Percentiles rank a stretch among this genome's conserved stretches.
phyloP scores from a whole-genome alignment of 306 rosid species.

The Castanea mollissima region DNA sequence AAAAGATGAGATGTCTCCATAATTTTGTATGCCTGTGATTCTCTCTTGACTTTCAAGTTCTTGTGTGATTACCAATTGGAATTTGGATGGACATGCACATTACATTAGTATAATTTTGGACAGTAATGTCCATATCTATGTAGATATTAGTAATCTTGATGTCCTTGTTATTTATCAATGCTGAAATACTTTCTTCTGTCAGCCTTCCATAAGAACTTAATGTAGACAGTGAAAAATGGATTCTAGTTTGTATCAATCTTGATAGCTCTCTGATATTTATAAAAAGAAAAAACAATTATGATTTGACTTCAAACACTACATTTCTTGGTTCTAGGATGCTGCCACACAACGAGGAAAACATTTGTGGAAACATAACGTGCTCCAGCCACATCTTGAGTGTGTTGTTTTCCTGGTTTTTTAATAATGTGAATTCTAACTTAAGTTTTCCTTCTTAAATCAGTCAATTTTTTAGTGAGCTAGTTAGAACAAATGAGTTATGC shows the following conservation, averaged over 20 bases:
- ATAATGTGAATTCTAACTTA: not conserved
- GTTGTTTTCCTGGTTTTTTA: not conserved
- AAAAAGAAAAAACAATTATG: not conserved
- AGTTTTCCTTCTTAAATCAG: conserved; percentile 35
- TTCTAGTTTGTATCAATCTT: not conserved
- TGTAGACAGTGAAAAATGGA: not conserved
- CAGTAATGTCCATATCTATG: not conserved
- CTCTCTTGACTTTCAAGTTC: not conserved
- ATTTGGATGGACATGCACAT: not conserved
- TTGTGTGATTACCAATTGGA: not conserved
- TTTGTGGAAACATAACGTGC: conserved; percentile 55
- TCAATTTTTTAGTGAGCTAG: conserved; percentile 55
- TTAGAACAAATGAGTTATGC: conserved; percentile 25
- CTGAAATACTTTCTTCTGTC: not conserved
- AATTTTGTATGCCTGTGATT: no score
- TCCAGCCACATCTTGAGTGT: conserved; percentile 8
- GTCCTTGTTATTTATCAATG: not conserved
- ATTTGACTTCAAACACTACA: conserved; percentile 1
- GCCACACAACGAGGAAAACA: conserved; percentile 56
- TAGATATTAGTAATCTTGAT: not conserved
- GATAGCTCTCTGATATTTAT: not conserved
- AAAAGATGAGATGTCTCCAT: not conserved
- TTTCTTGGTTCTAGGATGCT: conserved; percentile 52
- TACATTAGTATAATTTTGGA: not conserved
- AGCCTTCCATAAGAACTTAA: not conserved